A percentile compares a stretch with the other conserved stretches of the same genome.
Conservation (phyloP, 441 rosid genomes). For the Brassica hybrid region DNA sequence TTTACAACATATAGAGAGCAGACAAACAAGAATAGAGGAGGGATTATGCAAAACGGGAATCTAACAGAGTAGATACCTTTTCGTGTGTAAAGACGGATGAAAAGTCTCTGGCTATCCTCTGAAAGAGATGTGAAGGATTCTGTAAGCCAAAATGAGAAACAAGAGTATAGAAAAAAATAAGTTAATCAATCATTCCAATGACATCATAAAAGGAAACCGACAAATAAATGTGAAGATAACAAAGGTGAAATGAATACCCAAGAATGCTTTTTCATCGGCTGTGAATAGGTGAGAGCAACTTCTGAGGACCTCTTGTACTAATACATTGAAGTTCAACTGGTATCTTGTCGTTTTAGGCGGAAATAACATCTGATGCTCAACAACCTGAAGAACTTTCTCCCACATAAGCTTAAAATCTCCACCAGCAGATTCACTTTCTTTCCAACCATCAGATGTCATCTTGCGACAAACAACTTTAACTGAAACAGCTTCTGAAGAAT, state of each 20-base stretch:
- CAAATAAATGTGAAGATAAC: conserved; percentile 22
- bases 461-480: conserved; percentile 57
- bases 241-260: conserved; percentile 51
- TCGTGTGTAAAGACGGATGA: conserved; percentile 81
- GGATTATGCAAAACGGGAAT: neutral
- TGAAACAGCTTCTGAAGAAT: conserved; percentile 64
- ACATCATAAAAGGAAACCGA: neutral
- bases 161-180: neutral
- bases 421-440: conserved; percentile 42
- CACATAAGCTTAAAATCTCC: conserved; percentile 55
- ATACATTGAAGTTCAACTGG: conserved; percentile 69
- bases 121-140: conserved; percentile 72
- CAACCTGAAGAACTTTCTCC: conserved; percentile 65
- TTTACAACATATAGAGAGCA: neutral
- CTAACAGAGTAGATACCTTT: conserved; percentile 62
- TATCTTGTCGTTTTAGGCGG: conserved; percentile 61
- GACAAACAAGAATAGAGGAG: conserved; percentile 22
- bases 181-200: conserved; percentile 23
- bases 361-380: conserved; percentile 50
- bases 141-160: conserved; percentile 48
- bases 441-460: conserved; percentile 39
- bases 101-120: conserved; percentile 82
- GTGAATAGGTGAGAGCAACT: conserved; percentile 67
- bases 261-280: conserved; percentile 58
- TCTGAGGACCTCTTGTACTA: conserved; percentile 69